Conservation (phyloP, 805 yeast species). For the Pichia nanzhaoensis region DNA sequence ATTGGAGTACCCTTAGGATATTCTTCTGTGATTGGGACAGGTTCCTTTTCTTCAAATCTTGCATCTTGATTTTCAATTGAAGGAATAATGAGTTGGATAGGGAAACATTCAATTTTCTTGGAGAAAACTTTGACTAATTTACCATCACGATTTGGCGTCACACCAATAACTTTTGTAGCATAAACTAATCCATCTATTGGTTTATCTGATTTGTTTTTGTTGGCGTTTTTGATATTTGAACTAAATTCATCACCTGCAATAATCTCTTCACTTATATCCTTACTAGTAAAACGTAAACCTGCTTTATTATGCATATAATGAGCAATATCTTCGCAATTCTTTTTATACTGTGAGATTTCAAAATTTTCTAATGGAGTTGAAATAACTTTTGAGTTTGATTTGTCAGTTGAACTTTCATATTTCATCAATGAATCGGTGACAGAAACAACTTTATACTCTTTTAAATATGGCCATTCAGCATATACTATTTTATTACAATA, state of each 20-base stretch:
- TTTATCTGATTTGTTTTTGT: constrained; percentile 8
- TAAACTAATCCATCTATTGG: constrained; percentile 52
- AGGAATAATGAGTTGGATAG: constrained; percentile 78
- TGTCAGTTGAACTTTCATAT: constrained; percentile 37
- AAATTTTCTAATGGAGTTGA: constrained; percentile 39
- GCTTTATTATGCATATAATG: constrained; percentile 41
- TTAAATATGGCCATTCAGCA: constrained; percentile 85
- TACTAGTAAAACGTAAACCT: constrained; percentile 37
- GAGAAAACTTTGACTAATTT: constrained; percentile 71
- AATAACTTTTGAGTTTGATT: constrained; percentile 25
- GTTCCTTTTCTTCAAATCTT: constrained; percentile 65
- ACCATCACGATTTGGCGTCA: constrained; percentile 63
- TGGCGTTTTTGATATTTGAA: constrained; percentile 1
- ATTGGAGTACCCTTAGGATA: constrained; percentile 69
- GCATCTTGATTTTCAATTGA: constrained; percentile 65
- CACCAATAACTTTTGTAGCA: constrained; percentile 73
- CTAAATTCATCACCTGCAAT: constrained; percentile 9
- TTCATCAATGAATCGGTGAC: constrained; percentile 49
- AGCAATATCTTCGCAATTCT: constrained; percentile 34
- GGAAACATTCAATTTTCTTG: constrained; percentile 46
- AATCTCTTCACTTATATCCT: constrained; percentile 9
- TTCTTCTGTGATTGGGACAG: constrained; percentile 74
- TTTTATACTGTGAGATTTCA: constrained; percentile 41
- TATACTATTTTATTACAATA: constrained; percentile 58
- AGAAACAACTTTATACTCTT: constrained; percentile 66